These are phyloP conservation scores for Prosopis cineraria DNA, from an alignment of 306 rosid genomes.

Conservation along the genomic window DNA sequence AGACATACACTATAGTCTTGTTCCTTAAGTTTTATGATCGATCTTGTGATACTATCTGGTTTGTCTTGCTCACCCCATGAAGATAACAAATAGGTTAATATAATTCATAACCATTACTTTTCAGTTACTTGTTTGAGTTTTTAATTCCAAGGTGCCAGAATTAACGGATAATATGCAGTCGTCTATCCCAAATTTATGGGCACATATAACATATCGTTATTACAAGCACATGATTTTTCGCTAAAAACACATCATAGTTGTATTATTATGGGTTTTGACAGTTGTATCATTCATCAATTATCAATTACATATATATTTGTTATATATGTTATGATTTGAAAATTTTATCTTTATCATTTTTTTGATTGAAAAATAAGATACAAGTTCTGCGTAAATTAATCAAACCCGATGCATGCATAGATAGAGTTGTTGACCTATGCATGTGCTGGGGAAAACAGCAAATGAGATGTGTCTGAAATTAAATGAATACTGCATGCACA, in stretches of 20 bases:
- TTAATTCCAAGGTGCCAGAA: neutral
- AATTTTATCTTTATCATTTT: neutral
- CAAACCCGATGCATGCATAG: neutral
- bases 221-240: neutral
- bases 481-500: conserved; percentile 28
- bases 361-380: neutral
- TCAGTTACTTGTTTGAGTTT: neutral
- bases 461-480: neutral
- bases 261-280: neutral
- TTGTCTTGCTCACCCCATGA: neutral
- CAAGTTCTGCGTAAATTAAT: neutral
- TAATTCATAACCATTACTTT: neutral
- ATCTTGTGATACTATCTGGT: neutral
- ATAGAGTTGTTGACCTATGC: conserved; percentile 36
- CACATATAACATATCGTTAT: neutral
- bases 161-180: neutral
- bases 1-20: neutral
- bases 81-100: neutral
- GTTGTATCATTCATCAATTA: neutral
- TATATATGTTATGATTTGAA: neutral
- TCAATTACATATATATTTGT: neutral
- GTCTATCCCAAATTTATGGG: neutral
- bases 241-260: neutral
- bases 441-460: conserved; percentile 31
- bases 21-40: neutral